Conservation (phyloP, 2,329 filamentous ascomycete species). For the Volutella citrinella region DNA sequence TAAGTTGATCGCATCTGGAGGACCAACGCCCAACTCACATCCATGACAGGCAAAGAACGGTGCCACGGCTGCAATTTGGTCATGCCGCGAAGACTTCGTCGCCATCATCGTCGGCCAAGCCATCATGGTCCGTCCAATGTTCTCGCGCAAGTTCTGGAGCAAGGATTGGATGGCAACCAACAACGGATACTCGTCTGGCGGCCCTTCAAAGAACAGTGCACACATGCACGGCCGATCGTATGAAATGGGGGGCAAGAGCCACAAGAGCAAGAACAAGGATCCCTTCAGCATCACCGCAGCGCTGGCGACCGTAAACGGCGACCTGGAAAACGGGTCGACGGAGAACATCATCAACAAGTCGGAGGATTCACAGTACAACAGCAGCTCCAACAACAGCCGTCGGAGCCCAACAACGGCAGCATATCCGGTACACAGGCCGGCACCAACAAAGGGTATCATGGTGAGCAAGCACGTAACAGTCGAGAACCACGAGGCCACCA, state of each 20-base stretch:
- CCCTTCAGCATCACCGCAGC: conserved; percentile 13
- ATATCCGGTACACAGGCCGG: neutral
- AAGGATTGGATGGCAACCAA: neutral
- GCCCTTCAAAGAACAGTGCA: conserved; percentile 9
- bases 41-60: conserved; percentile 6
- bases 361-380: neutral
- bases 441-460: neutral
- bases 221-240: conserved; percentile 3
- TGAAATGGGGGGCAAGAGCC: conserved; percentile 5
- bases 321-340: conserved; percentile 5
- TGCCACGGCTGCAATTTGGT: conserved; percentile 31
- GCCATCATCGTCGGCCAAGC: conserved; percentile 34
- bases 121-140: conserved; percentile 31
- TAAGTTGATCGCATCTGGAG: too few species aligned
- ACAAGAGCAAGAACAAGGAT: conserved; percentile 10
- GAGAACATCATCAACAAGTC: conserved; percentile 9
- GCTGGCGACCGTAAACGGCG: conserved; percentile 9
- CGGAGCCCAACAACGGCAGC: neutral
- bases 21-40: neutral
- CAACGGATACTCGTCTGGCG: conserved; percentile 8
- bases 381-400: neutral
- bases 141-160: conserved; percentile 21
- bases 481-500: neutral
- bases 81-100: conserved; percentile 34
- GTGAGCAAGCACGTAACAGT: neutral